Percentiles rank a stretch among this genome's conserved stretches.
Conservation (phyloP, 768 basidiomycete genomes). For the Macrolepiota fuliginosa region DNA sequence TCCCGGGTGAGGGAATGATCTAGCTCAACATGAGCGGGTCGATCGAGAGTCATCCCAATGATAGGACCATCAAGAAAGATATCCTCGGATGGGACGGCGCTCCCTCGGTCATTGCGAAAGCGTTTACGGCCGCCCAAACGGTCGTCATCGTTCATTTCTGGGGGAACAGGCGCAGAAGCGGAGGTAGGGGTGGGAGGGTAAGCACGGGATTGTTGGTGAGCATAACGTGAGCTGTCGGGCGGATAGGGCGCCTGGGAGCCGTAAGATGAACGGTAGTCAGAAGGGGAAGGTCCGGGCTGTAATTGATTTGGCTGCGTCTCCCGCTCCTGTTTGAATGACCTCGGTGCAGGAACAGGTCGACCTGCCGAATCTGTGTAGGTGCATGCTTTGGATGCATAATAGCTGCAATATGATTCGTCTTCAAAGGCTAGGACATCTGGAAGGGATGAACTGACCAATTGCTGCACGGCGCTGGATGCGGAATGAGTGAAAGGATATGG, state of each 20-base stretch:
- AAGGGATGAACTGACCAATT: constrained; percentile 57
- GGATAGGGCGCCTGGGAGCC: constrained; percentile 21
- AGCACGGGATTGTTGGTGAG: constrained; percentile 16
- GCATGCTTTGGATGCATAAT: constrained; percentile 79
- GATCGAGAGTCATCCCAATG: constrained; percentile 35
- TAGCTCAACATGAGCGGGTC: constrained; percentile 42
- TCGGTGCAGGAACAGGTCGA: constrained; percentile 74
- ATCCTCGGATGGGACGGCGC: constrained; percentile 35
- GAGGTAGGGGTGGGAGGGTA: constrained; percentile 16
- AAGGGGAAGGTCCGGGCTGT: constrained; percentile 14
- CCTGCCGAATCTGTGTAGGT: constrained; percentile 80
- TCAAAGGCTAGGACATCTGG: constrained; percentile 8
- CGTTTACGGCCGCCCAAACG: constrained; percentile 44
- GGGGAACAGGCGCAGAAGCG: constrained; percentile 15
- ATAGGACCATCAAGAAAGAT: constrained; percentile 39
- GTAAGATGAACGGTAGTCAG: constrained; percentile 13
- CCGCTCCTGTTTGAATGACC: constrained; percentile 43
- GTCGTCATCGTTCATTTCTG: constrained; percentile 39
- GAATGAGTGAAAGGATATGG: constrained; percentile 14
- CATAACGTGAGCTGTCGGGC: constrained; percentile 26
- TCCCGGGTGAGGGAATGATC: constrained; percentile 68
- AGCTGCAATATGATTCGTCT: constrained; percentile 40
- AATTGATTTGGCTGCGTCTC: constrained; percentile 5
- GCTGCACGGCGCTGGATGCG: constrained; percentile 65
- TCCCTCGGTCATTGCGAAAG: constrained; percentile 41